Conservation (phyloP, 1,284 basidiomycete species). For the Moesziomyces parantarcticus region DNA sequence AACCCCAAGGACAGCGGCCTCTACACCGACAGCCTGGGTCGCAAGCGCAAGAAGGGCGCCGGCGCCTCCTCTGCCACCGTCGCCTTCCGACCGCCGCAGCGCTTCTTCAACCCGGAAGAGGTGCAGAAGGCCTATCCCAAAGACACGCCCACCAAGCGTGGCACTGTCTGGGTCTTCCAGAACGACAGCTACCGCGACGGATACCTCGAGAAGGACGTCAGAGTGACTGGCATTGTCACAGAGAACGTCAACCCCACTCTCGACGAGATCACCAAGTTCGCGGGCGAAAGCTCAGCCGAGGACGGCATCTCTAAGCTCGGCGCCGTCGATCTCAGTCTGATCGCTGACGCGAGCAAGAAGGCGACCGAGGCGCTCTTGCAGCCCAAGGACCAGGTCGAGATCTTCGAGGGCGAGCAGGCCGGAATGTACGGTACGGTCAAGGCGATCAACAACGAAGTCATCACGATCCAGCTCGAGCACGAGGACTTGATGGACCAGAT, state of each 20-base stretch:
- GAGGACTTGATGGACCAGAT: conserved; percentile 85
- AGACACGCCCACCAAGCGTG: conserved; percentile 71
- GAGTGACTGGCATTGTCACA: conserved; percentile 79
- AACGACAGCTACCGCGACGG: conserved; percentile 93
- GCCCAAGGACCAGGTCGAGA: conserved; percentile 96
- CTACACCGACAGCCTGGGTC: conserved; percentile 68
- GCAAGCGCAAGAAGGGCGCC: conserved; percentile 67
- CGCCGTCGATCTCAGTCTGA: conserved; percentile 79
- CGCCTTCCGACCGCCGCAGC: conserved; percentile 84
- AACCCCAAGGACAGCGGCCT: conserved; percentile 70
- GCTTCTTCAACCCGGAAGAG: conserved; percentile 94
- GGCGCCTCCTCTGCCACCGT: conserved; percentile 55
- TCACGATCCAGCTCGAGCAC: conserved; percentile 80
- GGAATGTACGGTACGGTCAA: conserved; percentile 93
- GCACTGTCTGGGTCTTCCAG: conserved; percentile 74
- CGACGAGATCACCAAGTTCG: conserved; percentile 94
- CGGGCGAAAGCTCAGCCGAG: conserved; percentile 69
- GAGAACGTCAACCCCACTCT: conserved; percentile 95
- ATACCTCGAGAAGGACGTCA: conserved; percentile 96
- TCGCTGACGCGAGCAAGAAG: conserved; percentile 87
- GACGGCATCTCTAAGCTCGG: conserved; percentile 52
- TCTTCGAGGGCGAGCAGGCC: conserved; percentile 94
- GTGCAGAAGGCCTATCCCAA: conserved; percentile 86
- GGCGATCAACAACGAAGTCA: conserved; percentile 86
- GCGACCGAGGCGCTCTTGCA: conserved; percentile 89